Conservation (phyloP, 768 basidiomycete genomes). For the Auriculariales sp. region DNA sequence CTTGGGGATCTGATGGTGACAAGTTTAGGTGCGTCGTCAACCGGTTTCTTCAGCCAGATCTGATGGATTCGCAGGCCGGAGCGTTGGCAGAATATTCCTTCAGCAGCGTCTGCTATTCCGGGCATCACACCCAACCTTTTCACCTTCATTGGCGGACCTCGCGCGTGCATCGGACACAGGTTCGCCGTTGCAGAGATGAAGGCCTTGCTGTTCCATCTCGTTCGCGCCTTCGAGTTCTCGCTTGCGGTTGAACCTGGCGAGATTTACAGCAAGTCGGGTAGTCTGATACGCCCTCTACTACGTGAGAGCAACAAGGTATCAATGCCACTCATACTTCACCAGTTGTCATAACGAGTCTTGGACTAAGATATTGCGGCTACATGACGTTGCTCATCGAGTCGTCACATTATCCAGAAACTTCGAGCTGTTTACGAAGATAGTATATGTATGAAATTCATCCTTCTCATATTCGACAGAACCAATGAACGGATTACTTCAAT, state of each 20-base stretch:
- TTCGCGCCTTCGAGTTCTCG: conserved; percentile 3
- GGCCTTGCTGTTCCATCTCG: conserved; percentile 2
- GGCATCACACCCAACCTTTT: background rate
- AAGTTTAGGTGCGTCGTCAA: conserved; percentile 13
- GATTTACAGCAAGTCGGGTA: background rate
- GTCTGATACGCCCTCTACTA: background rate
- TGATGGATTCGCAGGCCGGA: background rate
- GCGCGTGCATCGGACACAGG: conserved; percentile 5
- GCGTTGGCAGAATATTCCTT: background rate
- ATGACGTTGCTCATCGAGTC: too few relatives aligned
- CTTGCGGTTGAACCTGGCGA: background rate
- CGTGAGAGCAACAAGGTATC: background rate
- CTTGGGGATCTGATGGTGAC: conserved; percentile 22
- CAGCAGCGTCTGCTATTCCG: background rate
- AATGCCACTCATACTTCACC: background rate
- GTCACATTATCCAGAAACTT: too few relatives aligned
- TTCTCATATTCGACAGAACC: too few relatives aligned
- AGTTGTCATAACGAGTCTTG: too few relatives aligned
- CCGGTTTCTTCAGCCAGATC: background rate
- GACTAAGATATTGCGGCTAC: too few relatives aligned
- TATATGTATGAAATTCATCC: too few relatives aligned
- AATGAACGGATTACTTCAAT: too few relatives aligned
- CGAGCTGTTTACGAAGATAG: too few relatives aligned
- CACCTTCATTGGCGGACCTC: conserved; percentile 4
- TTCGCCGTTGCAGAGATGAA: conserved; percentile 3